phyloP scores from a whole-genome alignment of 2,329 filamentous ascomycete species.

The Alternaria conjuncta region DNA sequence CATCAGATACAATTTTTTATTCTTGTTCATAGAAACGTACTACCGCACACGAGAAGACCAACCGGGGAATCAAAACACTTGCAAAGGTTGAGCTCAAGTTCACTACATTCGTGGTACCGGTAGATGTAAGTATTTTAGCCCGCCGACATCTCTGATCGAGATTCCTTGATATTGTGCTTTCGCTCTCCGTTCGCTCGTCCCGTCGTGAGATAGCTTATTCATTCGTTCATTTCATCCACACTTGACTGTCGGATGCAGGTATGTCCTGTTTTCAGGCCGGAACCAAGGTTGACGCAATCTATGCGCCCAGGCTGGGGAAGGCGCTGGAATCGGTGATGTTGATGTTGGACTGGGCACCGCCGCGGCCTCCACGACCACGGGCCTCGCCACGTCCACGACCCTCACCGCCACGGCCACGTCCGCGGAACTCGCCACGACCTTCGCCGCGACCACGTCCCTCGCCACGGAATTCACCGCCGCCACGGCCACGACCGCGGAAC shows the following conservation, averaged over 20 bases:
- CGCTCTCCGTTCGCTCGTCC: conserved; percentile 11
- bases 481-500: conserved; percentile 62
- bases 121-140: conserved; percentile 15
- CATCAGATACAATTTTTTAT: conserved; percentile 4
- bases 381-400: conserved; percentile 56
- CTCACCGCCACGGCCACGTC: conserved; percentile 53
- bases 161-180: conserved; percentile 13
- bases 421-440: conserved; percentile 56
- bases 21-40: not conserved
- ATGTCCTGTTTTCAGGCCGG: conserved; percentile 22
- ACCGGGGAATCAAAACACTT: conserved; percentile 7
- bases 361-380: conserved; percentile 58
- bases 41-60: not conserved
- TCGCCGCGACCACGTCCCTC: conserved; percentile 55
- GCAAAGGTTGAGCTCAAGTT: conserved; percentile 10
- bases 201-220: conserved; percentile 29
- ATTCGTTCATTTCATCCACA: conserved; percentile 25
- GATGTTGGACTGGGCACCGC: conserved; percentile 48
- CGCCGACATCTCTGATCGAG: conserved; percentile 21
- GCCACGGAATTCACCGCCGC: conserved; percentile 52
- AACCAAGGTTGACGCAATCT: conserved; percentile 31
- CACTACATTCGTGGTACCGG: conserved; percentile 14
- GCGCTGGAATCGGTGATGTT: conserved; percentile 59
- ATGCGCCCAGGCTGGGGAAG: conserved; percentile 61
- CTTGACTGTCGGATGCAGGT: conserved; percentile 13